Evolutionary conservation across 441 rosid genomes (phyloP), one percentile per base, ranked within the genome.

Genomic region (Pelargonium australe): DNA sequence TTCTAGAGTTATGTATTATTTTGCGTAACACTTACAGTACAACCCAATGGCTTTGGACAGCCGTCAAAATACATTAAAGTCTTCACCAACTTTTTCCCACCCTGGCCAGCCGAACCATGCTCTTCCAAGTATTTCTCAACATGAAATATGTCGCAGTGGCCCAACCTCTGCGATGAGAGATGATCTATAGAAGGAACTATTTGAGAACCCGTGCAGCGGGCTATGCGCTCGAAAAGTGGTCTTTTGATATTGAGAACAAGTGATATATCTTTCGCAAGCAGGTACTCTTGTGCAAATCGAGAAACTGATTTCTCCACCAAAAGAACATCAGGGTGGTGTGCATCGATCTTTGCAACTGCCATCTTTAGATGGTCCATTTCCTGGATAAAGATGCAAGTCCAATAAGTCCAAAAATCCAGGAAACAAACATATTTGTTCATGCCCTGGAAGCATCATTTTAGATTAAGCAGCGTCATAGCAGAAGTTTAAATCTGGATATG

Each of bases 231-330:
- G 77, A 92, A 79, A 72, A 92, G 90, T 53, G 97, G 91, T 79
- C 83, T 87, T 82, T 89, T 95, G 81, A 91, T 80, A 80, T 95
- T 95, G 67, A 95, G 87, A 78, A 89, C 99, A 72, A 95, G 96
- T 28, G 98, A 88, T 78, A 95, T 85, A 80, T 90, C 95, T 74
- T 91, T 89, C 60, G 75, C 88, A 70, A 92, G 94, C 77, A 95
- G 96, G 80, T 87, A 92, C 16, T 92, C 98, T 75, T 92, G 99
- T 3, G 97, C 99, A 76, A 76, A 83, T 64, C 99, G 85, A 40
- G 99, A 95, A 70, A 95, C 99, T 68, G 99, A 92, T 73, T 89
- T 95, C 85, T 95, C 99, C 2, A 95, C 99, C 69, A 95, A 85
- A 74, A 95, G 87, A 66, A 95, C 79, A 77, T 91, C 83, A 65